These are phyloP conservation scores for Tulasnella sp. DNA, from an alignment of 768 basidiomycete genomes.

Conservation along the genomic window DNA sequence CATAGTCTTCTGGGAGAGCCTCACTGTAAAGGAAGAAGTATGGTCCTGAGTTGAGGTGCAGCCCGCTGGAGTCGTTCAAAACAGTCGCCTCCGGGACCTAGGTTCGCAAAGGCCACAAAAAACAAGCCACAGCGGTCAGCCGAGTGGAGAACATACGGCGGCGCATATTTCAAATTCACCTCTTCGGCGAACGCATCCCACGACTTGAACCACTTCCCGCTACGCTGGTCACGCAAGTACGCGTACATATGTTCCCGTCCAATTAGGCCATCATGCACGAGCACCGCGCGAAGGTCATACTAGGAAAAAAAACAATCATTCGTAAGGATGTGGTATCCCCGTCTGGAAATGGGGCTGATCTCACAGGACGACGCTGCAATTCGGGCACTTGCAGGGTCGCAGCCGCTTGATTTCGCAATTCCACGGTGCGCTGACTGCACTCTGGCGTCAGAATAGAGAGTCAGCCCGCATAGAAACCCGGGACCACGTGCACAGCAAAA, in stretches of 20 bases:
- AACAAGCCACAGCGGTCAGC: too few species aligned
- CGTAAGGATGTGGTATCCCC: background rate
- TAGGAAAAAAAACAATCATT: slow-evolving; percentile 23
- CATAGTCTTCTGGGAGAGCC: slow-evolving; percentile 18
- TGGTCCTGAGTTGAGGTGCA: slow-evolving; percentile 66
- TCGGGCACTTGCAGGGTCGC: slow-evolving; percentile 50
- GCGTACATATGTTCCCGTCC: slow-evolving; percentile 69
- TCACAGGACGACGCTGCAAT: slow-evolving; percentile 45
- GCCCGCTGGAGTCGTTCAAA: slow-evolving; percentile 52
- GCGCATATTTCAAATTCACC: slow-evolving; percentile 30
- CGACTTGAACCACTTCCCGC: slow-evolving; percentile 69
- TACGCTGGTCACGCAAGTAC: slow-evolving; percentile 46
- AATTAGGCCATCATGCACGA: slow-evolving; percentile 64
- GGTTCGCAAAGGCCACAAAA: too few species aligned
- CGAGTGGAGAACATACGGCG: too few species aligned
- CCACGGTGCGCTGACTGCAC: slow-evolving; percentile 33
- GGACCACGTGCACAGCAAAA: background rate
- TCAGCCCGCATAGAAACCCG: background rate
- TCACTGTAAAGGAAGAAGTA: slow-evolving; percentile 62
- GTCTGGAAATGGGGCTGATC: slow-evolving; percentile 19
- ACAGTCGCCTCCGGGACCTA: slow-evolving; percentile 63
- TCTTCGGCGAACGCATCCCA: slow-evolving; percentile 56
- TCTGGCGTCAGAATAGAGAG: slow-evolving; percentile 35
- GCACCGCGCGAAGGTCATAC: slow-evolving; percentile 72
- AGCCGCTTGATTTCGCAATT: slow-evolving; percentile 35